Evolutionary conservation across 2,329 filamentous ascomycete genomes (phyloP), one percentile per base, ranked within the genome.

Genomic region (Mariannaea sp.): DNA sequence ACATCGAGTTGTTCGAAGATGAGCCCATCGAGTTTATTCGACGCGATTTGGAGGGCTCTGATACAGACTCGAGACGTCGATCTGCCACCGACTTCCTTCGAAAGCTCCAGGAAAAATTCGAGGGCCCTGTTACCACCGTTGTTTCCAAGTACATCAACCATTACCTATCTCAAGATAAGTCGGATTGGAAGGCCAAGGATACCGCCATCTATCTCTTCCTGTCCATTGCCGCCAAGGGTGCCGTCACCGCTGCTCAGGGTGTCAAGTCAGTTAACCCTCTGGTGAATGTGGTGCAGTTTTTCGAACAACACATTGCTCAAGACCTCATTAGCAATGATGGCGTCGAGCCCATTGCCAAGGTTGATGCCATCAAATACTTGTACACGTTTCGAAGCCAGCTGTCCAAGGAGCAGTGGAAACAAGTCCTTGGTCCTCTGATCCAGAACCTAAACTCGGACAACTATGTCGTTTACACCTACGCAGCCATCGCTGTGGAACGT

Each of bases 11-110:
- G 61, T 97, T 99, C 65, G 94, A 99, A 70, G 95, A 99, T 69
- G 95, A 99, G 76, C 94, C 94, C 0, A 99, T 99, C 61, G 94
- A 99, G 72, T 99, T 96, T 70, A 99, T 99, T 68, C 84, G 94
- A 58, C 84, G 92, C 66, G 94, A 99, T 72, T 79, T 99, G 41
- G 94, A 99, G 71, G 94, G 94, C 6, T 97, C 94, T 2, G 94
- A 99, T 72, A 95, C 89, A 49, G 94, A 97, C 70, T 99, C 94
- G 1, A 82, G 94, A 67, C 82, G 94, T 62, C 84, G 94, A 66
- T 93, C 94, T 33, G 92, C 95, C 1, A 97, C 93, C 1, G 94
- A 97, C 71, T 99, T 99, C 76, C 75, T 99, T 53, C 84, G 90
- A 58, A 89, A 92, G 68, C 81, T 99, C 40, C 88, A 96, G 68